Conservation (phyloP, 2,329 filamentous ascomycete species). For the Aureobasidium pullulans region DNA sequence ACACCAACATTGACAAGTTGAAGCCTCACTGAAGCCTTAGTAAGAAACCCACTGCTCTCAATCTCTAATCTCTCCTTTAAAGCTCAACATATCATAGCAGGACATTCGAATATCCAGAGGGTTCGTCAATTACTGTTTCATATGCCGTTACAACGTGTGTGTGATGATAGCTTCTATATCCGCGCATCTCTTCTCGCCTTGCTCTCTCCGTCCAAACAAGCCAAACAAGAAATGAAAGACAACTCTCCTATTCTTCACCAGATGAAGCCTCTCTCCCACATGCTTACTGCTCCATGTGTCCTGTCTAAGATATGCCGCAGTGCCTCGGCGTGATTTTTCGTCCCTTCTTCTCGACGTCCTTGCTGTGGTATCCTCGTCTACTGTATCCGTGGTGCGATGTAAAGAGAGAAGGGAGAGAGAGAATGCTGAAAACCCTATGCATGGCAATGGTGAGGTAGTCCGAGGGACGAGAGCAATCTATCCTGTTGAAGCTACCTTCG, state of each 20-base stretch:
- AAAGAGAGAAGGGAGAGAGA: neutral
- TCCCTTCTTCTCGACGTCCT: neutral
- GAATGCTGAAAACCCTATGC: neutral
- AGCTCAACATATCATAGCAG: too few relatives aligned
- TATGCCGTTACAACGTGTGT: constrained; percentile 8
- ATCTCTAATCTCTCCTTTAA: too few relatives aligned
- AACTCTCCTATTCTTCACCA: constrained; percentile 5
- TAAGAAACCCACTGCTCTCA: too few relatives aligned
- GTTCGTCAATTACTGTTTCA: constrained; percentile 5
- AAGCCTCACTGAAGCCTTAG: too few relatives aligned
- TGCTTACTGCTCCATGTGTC: neutral
- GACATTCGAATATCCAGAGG: neutral
- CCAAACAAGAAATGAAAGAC: neutral
- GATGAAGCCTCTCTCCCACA: neutral
- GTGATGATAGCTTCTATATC: constrained; percentile 5
- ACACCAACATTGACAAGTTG: too few relatives aligned
- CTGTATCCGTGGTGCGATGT: neutral
- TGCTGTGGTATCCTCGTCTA: neutral
- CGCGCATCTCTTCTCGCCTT: neutral
- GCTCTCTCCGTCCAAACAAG: neutral
- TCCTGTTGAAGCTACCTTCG: too few relatives aligned
- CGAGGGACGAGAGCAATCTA: neutral
- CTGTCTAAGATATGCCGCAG: neutral
- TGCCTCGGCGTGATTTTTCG: neutral
- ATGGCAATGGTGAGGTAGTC: neutral